phyloP scores from a whole-genome alignment of 2,329 filamentous ascomycete genomes.

The Pyrenochaeta sp. region DNA sequence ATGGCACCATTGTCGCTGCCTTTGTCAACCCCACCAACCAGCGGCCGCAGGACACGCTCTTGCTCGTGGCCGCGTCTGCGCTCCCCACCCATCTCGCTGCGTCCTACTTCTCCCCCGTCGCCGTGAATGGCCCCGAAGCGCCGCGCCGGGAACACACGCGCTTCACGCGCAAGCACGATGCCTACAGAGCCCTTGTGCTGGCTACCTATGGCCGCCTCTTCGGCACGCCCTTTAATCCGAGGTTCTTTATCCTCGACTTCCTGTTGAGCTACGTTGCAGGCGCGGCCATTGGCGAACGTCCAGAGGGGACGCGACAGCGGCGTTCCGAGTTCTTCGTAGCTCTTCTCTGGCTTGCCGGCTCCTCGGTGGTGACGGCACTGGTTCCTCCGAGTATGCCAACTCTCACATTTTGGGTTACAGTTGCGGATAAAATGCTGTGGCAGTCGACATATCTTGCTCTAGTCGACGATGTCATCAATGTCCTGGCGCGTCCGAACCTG shows the following conservation, averaged over 20 bases:
- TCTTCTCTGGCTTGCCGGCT: slow-evolving; percentile 11
- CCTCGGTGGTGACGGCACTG: slow-evolving; percentile 2
- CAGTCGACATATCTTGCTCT: slow-evolving; percentile 23
- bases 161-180: slow-evolving; percentile 21
- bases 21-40: slow-evolving; percentile 1
- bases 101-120: slow-evolving; percentile 16
- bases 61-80: slow-evolving; percentile 8
- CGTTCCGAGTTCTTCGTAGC: slow-evolving; percentile 21
- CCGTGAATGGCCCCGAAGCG: slow-evolving; percentile 15
- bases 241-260: slow-evolving; percentile 17
- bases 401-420: slow-evolving; percentile 5
- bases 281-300: slow-evolving; percentile 14
- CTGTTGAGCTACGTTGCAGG: slow-evolving; percentile 8
- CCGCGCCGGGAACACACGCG: slow-evolving; percentile 15
- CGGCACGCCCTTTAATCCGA: slow-evolving; percentile 16
- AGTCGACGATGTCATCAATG: slow-evolving; percentile 25
- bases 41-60: background rate
- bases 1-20: slow-evolving; percentile 5
- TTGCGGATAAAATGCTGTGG: slow-evolving; percentile 15
- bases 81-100: slow-evolving; percentile 21
- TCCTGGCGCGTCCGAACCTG: slow-evolving; percentile 21
- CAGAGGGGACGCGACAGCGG: slow-evolving; percentile 13
- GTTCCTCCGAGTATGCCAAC: slow-evolving; percentile 10
- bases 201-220: slow-evolving; percentile 22
- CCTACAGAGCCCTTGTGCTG: slow-evolving; percentile 21